Evolutionary conservation across 768 basidiomycete species (phyloP).

Genomic region (Hypholoma fasciculare): DNA sequence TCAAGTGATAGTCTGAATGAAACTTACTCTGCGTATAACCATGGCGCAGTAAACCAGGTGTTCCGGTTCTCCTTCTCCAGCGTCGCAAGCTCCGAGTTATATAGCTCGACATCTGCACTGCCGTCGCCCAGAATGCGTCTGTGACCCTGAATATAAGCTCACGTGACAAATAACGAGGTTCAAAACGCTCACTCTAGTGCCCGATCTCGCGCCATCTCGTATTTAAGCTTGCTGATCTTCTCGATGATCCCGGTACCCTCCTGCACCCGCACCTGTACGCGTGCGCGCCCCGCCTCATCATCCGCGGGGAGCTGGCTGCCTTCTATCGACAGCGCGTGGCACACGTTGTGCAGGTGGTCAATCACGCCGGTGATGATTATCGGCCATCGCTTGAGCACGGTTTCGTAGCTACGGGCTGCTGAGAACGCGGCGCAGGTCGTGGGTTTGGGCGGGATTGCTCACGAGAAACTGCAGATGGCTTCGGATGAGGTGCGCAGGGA

Average conservation of each 20-base stretch:
- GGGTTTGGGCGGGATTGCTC: conserved; percentile 1
- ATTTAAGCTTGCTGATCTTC: conserved; percentile 76
- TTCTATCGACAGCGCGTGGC: conserved; percentile 58
- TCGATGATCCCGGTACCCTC: conserved; percentile 83
- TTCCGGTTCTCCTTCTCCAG: conserved; percentile 48
- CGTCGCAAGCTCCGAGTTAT: conserved; percentile 69
- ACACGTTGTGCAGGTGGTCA: conserved; percentile 69
- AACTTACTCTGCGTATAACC: conserved; percentile 93
- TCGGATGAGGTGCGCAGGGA: background rate
- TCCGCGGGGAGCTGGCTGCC: conserved; percentile 23
- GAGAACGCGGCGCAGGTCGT: background rate
- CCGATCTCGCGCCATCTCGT: conserved; percentile 83
- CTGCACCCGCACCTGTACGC: conserved; percentile 44
- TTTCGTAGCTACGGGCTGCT: conserved; percentile 58
- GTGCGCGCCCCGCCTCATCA: conserved; percentile 18
- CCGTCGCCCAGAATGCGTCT: conserved; percentile 79
- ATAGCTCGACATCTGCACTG: conserved; percentile 65
- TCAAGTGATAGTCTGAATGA: background rate
- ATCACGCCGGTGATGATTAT: conserved; percentile 82
- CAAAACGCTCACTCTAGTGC: conserved; percentile 54
- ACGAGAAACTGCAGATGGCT: conserved; percentile 60
- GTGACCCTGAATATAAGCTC: background rate
- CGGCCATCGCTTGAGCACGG: conserved; percentile 79
- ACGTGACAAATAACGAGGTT: background rate
- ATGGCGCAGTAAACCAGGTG: conserved; percentile 91